These are phyloP conservation scores for Penicillium salamii DNA, from an alignment of 495 filamentous ascomycete species.

Conservation along the genomic window DNA sequence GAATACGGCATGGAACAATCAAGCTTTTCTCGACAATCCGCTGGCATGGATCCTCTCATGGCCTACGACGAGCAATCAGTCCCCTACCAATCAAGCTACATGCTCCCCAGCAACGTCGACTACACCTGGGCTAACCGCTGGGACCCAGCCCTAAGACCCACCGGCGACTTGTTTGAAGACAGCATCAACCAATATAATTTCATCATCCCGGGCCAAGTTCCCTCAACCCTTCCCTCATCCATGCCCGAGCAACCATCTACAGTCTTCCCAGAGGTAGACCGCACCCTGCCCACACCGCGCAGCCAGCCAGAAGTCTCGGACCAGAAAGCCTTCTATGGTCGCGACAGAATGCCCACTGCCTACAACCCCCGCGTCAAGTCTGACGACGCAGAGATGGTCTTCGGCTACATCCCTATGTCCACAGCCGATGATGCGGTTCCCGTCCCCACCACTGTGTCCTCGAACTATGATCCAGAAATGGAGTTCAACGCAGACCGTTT, in stretches of 20 bases:
- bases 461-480: constrained; percentile 1
- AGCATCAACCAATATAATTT: constrained; percentile 30
- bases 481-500: constrained; percentile 20
- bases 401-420: constrained; percentile 28
- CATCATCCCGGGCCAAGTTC: constrained; percentile 23
- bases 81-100: constrained; percentile 28
- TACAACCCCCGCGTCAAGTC: constrained; percentile 21
- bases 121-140: constrained; percentile 34
- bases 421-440: constrained; percentile 12
- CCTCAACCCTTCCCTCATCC: constrained; percentile 25
- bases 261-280: constrained; percentile 27
- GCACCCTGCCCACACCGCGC: constrained; percentile 35
- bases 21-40: constrained; percentile 20
- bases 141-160: constrained; percentile 20
- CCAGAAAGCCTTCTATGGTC: constrained; percentile 6
- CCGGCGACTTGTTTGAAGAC: constrained; percentile 28
- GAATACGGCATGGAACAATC: constrained; percentile 29
- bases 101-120: constrained; percentile 29
- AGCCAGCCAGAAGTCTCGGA: not conserved
- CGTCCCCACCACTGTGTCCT: constrained; percentile 4
- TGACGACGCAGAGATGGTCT: constrained; percentile 27
- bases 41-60: constrained; percentile 18
- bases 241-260: constrained; percentile 14
- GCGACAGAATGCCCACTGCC: not conserved
- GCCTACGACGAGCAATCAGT: constrained; percentile 31